These are phyloP conservation scores for Penicillium aurantiogriseum DNA, from an alignment of 2,329 filamentous ascomycete species.

Conservation along the genomic window DNA sequence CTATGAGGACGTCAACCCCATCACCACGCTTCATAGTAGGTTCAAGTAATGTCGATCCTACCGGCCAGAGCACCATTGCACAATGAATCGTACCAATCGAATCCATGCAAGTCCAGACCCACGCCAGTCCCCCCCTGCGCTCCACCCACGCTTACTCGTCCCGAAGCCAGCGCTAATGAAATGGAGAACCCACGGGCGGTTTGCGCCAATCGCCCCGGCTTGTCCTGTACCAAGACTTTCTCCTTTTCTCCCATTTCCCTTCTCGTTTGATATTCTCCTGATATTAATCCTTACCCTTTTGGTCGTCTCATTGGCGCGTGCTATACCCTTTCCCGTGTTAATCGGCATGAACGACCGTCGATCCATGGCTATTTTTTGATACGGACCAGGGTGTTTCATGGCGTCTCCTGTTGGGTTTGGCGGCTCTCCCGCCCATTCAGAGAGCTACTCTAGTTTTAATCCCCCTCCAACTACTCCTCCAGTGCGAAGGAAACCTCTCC, in stretches of 20 bases:
- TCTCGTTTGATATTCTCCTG: conserved; percentile 9
- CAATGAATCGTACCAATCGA: conserved; percentile 21
- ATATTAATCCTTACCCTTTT: conserved; percentile 25
- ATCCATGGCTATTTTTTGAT: conserved; percentile 29
- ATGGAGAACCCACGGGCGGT: conserved; percentile 21
- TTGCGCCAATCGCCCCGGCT: conserved; percentile 21
- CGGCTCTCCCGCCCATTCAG: conserved; percentile 22
- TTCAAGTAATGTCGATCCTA: conserved; percentile 21
- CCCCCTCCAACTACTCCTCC: conserved; percentile 34
- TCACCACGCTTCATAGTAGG: conserved; percentile 9
- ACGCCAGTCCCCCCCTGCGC: conserved; percentile 8
- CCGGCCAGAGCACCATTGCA: conserved; percentile 15
- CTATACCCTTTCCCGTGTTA: conserved; percentile 19
- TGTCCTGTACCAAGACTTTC: conserved; percentile 10
- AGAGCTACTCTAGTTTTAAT: conserved; percentile 11
- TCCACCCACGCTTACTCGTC: conserved; percentile 15
- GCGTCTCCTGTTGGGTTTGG: conserved; percentile 17
- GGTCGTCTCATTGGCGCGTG: conserved; percentile 18
- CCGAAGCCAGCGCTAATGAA: conserved; percentile 13
- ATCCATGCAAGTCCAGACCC: conserved; percentile 13
- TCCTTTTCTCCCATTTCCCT: conserved; percentile 9
- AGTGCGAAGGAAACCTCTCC: conserved; percentile 56
- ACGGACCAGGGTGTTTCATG: conserved; percentile 21
- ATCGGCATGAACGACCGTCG: conserved; percentile 24
- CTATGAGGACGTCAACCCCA: not conserved